phyloP scores from a whole-genome alignment of 2,329 filamentous ascomycete species.

The Cyanodermella asteris region DNA sequence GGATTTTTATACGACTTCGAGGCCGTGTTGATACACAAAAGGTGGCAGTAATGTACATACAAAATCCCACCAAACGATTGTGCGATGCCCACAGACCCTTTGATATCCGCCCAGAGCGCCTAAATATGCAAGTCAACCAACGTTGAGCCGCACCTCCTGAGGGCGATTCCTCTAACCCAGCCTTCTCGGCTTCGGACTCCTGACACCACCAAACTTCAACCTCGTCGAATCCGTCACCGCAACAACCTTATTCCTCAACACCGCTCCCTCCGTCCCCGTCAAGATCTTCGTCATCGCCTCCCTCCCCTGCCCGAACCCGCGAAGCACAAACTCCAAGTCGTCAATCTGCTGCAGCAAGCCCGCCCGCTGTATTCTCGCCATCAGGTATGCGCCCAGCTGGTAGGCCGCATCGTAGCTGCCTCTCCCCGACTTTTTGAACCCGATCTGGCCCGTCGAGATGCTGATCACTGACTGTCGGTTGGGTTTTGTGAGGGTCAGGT shows the following conservation, averaged over 20 bases:
- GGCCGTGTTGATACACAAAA: too few species aligned
- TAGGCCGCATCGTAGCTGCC: conserved; percentile 80
- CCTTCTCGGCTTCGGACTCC: conserved; percentile 65
- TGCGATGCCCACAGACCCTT: too few species aligned
- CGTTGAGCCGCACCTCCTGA: too few species aligned
- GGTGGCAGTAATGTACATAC: too few species aligned
- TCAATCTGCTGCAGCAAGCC: conserved; percentile 57
- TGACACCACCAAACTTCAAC: conserved; percentile 87
- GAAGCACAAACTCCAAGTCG: conserved; percentile 55
- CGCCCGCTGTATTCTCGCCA: conserved; percentile 65
- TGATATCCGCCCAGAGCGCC: too few species aligned
- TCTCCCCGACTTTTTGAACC: conserved; percentile 66
- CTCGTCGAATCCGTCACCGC: conserved; percentile 70
- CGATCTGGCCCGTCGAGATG: conserved; percentile 65
- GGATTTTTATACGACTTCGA: too few species aligned
- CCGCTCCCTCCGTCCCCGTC: conserved; percentile 61
- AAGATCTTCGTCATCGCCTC: conserved; percentile 81
- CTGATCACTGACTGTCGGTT: conserved; percentile 60
- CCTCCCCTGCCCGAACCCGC: conserved; percentile 69
- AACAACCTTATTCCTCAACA: conserved; percentile 51
- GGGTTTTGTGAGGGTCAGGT: conserved; percentile 73
- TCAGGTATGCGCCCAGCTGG: conserved; percentile 64
- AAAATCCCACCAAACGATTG: too few species aligned
- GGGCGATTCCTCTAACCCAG: too few species aligned
- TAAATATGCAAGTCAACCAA: too few species aligned